Base-by-base conservation (phyloP, 129 eudicot species). In the Daucus carota region DNA sequence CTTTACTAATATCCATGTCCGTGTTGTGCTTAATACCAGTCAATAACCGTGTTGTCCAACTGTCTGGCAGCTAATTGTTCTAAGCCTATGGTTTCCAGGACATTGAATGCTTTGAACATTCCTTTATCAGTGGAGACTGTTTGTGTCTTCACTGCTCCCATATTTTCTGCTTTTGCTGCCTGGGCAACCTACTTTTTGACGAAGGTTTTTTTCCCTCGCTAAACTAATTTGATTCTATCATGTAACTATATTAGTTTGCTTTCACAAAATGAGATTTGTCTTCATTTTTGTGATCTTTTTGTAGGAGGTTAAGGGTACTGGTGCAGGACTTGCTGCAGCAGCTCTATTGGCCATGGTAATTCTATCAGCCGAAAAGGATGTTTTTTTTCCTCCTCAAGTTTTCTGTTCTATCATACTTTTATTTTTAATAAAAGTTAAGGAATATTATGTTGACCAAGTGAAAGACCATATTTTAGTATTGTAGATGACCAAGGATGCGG, bases 71-170 rank as follows among this genome's bases (percentile, higher is more conserved):
- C 16, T 77, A 69, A 79, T 41, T 22, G 33, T 73, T 76, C 29
- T 76, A 42, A 73, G 71, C 24, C 42, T 44, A 43, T 84, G 66
- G 78, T 87, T 80, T 80, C 63, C 96, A 94, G 99, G 99, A 78
- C 86, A 70, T 75, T 94, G 70, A 86, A 94, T 75, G 87, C 96
- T 60, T 81, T 94, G 82, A 94, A 94, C 80, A 91, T 94, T 73
- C 99, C 99, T 72, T 83, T 94, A 47, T 94, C 99, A 41, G 99
- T 94, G 81, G 99, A 94, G 85, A 94, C 97, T 72, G 97, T 94
- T 40, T 94, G 99, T 86, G 99, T 94, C 77, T 94, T 91, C 73
- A 94, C 99, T 67, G 99, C 99, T 73, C 99, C 99, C 36, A 77
- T 89, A 52, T 94, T 94, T 86, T 94, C 99, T 42, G 97, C 98